Evolutionary conservation across 495 filamentous ascomycete genomes (phyloP), one percentile per base, ranked within the genome.

Genomic region (Tetracladium setigerum): DNA sequence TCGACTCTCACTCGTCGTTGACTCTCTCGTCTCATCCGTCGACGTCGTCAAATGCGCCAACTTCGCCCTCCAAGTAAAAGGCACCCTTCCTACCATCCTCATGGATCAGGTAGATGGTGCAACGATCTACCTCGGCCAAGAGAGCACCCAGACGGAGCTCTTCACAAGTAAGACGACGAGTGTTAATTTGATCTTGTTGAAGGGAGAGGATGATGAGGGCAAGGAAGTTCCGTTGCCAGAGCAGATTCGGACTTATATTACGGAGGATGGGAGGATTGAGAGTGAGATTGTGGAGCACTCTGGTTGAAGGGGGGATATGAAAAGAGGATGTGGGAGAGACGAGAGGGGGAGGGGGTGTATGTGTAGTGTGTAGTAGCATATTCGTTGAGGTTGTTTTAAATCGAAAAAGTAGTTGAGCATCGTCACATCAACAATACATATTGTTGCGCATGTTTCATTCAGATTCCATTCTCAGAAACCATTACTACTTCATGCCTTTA

Each of bases 41-140:
- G 92, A 97, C 57, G 83, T 91, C 37, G 90, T 99, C 74, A 95
- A 95, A 70, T 88, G 80, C 45, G 77, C 85, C 46, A 90, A 88
- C 56, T 95, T 99, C 61, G 89, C 88, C 30, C 69, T 97, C 15
- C 90, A 97, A 67, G 83, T 97, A 27, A 65, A 89, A 35, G 89
- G 87, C 43, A 76, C 70, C 7, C 74, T 94, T 19, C 92, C 94
- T 11, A 96, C 89, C 16, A 66, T 97, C 44, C 67, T 96, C 42
- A 67, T 98, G 40, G 94, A 98, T 63, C 87, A 95, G 68, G 83
- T 96, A 41, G 92, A 98, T 61, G 84, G 88, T 46, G 92, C 87
- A 15, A 79, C 81, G 34, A 64, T 97, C 46, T 97, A 95, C 66
- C 74, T 98, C 15, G 76, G 81, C 56, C 82, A 82, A 58, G 83